Evolutionary conservation across 352 stramenopile genomes (phyloP).

Genomic region (Pythium dissimile): DNA sequence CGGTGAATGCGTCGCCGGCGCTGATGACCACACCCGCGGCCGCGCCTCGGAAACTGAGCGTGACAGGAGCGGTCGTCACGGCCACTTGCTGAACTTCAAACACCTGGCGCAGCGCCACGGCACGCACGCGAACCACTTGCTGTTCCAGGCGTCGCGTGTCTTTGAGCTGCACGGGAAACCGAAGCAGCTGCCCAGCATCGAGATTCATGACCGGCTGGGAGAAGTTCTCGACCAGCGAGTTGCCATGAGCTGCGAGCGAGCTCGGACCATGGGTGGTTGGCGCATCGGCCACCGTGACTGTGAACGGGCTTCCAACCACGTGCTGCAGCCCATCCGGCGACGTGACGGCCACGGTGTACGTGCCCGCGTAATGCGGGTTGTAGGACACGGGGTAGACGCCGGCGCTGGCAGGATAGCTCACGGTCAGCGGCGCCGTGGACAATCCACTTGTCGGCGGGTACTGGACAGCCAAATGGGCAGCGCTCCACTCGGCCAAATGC

Average conservation of each 20-base stretch:
- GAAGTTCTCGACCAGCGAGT: constrained; percentile 71
- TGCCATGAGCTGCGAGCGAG: constrained; percentile 61
- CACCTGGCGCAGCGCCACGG: constrained; percentile 41
- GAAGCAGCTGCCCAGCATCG: constrained; percentile 42
- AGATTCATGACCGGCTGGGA: constrained; percentile 48
- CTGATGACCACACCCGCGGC: constrained; percentile 30
- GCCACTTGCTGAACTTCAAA: constrained; percentile 59
- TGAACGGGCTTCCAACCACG: constrained; percentile 90
- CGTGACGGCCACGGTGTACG: constrained; percentile 88
- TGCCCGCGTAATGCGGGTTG: constrained; percentile 86
- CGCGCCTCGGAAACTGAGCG: constrained; percentile 61
- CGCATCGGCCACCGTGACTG: constrained; percentile 72
- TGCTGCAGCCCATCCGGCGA: constrained; percentile 56
- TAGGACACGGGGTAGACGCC: constrained; percentile 92
- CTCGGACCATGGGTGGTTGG: constrained; percentile 62
- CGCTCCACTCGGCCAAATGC: constrained; percentile 75
- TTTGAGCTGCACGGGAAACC: constrained; percentile 91
- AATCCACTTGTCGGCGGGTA: constrained; percentile 50
- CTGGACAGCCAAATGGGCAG: constrained; percentile 65
- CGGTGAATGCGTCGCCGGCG: constrained; percentile 33
- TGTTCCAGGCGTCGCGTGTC: constrained; percentile 75
- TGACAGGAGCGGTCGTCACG: constrained; percentile 34
- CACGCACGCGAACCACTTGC: constrained; percentile 58
- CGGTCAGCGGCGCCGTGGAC: constrained; percentile 38
- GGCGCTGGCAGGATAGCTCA: constrained; percentile 43